These are phyloP conservation scores for Raffaelea albimanens DNA, from an alignment of 2,329 filamentous ascomycete genomes.

Conservation along the genomic window DNA sequence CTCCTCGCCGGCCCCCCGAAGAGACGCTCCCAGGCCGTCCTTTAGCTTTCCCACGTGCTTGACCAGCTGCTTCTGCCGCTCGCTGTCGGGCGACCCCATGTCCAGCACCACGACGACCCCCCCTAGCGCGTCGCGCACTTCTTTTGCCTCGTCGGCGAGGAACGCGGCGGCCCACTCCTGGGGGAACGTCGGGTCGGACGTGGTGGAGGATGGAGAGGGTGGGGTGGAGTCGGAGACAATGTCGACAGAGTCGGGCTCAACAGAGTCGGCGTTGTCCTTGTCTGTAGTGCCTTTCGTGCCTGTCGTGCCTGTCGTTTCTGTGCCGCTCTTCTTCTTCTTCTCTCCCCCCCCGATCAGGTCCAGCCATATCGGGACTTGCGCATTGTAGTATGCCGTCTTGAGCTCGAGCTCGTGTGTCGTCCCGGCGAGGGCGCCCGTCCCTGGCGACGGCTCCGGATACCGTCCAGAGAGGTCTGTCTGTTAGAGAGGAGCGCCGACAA, in stretches of 20 bases:
- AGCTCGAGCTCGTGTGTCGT: constrained; percentile 47
- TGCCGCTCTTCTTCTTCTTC: not conserved
- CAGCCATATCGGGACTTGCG: constrained; percentile 56
- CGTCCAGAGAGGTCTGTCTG: constrained; percentile 45
- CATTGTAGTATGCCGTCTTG: constrained; percentile 51
- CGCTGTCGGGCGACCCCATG: constrained; percentile 16
- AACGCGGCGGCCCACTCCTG: constrained; percentile 50
- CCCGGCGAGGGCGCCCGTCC: constrained; percentile 37
- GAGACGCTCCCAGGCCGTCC: constrained; percentile 30
- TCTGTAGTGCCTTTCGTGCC: not conserved
- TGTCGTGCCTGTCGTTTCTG: not conserved
- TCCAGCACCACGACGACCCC: constrained; percentile 47
- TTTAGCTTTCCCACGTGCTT: constrained; percentile 47
- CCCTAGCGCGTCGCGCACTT: constrained; percentile 53
- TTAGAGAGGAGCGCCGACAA: too few species aligned
- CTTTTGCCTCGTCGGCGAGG: constrained; percentile 48
- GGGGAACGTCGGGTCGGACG: constrained; percentile 19
- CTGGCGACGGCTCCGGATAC: constrained; percentile 12
- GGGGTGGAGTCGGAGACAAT: not conserved
- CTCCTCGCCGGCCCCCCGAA: constrained; percentile 17
- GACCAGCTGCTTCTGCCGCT: constrained; percentile 26
- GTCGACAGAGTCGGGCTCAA: not conserved
- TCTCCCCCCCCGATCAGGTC: constrained; percentile 29
- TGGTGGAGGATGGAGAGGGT: too few species aligned
- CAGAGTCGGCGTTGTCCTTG: not conserved